Conservation (phyloP, 2,329 filamentous ascomycete genomes). For the Aspergillus chevalieri region DNA sequence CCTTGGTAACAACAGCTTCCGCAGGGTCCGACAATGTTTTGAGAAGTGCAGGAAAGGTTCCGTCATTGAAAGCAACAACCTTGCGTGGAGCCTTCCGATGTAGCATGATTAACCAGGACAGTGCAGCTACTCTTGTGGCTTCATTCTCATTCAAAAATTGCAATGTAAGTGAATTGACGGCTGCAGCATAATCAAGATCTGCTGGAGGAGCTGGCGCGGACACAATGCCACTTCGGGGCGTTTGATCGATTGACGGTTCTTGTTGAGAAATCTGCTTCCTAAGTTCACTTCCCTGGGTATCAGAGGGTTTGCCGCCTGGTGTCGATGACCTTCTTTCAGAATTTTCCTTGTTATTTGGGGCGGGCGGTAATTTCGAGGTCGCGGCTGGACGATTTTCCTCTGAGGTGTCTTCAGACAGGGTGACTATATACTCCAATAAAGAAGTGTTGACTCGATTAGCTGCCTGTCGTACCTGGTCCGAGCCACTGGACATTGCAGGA, state of each 20-base stretch:
- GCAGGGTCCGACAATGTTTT: slow-evolving; percentile 95
- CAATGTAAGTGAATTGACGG: slow-evolving; percentile 85
- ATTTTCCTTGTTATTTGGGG: slow-evolving; percentile 31
- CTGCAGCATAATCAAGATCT: slow-evolving; percentile 91
- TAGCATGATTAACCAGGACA: slow-evolving; percentile 97
- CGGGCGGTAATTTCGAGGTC: slow-evolving; percentile 38
- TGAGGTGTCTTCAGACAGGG: slow-evolving; percentile 65
- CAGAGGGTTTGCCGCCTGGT: slow-evolving; percentile 24
- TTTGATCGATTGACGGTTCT: slow-evolving; percentile 30
- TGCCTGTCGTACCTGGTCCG: slow-evolving; percentile 81
- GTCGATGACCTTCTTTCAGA: slow-evolving; percentile 40
- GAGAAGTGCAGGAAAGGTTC: slow-evolving; percentile 88
- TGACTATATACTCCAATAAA: slow-evolving; percentile 90
- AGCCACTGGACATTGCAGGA: slow-evolving; percentile 86
- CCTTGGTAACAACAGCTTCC: slow-evolving; percentile 91
- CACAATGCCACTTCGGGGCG: slow-evolving; percentile 43
- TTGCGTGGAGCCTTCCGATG: slow-evolving; percentile 92
- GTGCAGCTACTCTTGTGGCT: slow-evolving; percentile 83
- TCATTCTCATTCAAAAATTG: slow-evolving; percentile 96
- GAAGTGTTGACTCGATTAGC: slow-evolving; percentile 85
- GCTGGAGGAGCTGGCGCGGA: slow-evolving; percentile 42
- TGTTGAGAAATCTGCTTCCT: slow-evolving; percentile 25
- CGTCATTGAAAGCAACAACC: slow-evolving; percentile 91
- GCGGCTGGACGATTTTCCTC: slow-evolving; percentile 34
- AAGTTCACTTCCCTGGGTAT: slow-evolving; percentile 20